phyloP scores from a whole-genome alignment of 2,329 filamentous ascomycete genomes.

The Aspergillus fructus region DNA sequence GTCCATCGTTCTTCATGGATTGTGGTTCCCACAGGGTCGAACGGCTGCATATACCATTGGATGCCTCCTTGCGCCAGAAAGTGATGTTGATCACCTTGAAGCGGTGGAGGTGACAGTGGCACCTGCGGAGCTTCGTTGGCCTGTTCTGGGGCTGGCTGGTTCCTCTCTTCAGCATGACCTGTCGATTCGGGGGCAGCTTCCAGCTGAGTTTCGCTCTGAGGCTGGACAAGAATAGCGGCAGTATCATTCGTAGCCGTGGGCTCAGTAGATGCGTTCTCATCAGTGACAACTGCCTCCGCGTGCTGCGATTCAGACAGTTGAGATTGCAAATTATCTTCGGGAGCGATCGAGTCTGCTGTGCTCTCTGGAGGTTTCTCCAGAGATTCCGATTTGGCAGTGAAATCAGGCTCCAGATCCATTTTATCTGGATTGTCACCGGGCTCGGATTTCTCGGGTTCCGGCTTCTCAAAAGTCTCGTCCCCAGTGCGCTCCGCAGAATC shows the following conservation, averaged over 20 bases:
- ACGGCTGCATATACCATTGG: conserved; percentile 82
- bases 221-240: conserved; percentile 34
- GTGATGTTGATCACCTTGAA: conserved; percentile 42
- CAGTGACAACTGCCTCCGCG: neutral
- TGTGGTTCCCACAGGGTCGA: conserved; percentile 77
- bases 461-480: conserved; percentile 29
- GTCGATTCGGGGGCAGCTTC: conserved; percentile 25
- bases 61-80: conserved; percentile 72
- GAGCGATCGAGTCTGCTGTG: conserved; percentile 10
- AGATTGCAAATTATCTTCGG: conserved; percentile 13
- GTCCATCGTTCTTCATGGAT: conserved; percentile 73
- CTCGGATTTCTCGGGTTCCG: conserved; percentile 48
- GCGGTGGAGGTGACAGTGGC: conserved; percentile 40
- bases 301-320: conserved; percentile 7
- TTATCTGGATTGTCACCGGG: conserved; percentile 31
- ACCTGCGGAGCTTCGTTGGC: conserved; percentile 26
- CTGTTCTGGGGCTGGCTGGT: conserved; percentile 48
- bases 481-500: conserved; percentile 42
- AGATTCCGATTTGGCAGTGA: conserved; percentile 22
- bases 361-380: conserved; percentile 21
- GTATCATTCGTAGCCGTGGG: conserved; percentile 16
- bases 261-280: conserved; percentile 10
- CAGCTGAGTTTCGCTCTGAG: conserved; percentile 28
- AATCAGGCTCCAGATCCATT: conserved; percentile 27
- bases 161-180: conserved; percentile 25